Evolutionary conservation across 441 rosid genomes (phyloP).

Genomic region (Pelargonium fulgidum): DNA sequence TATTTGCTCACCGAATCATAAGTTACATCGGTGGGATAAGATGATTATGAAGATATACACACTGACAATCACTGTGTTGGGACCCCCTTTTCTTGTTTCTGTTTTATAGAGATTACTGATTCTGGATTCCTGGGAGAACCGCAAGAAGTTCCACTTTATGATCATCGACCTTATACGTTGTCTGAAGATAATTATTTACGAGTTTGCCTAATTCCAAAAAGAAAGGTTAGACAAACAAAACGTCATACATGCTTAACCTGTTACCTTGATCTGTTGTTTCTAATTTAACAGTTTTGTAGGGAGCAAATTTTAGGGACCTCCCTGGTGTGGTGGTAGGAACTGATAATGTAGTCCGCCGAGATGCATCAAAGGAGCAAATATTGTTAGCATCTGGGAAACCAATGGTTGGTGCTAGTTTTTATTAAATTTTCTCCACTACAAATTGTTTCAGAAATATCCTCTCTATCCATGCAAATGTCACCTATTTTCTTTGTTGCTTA

Average conservation of each 20-base stretch:
- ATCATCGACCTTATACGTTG: slow-evolving; percentile 51
- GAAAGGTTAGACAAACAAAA: slow-evolving; percentile 34
- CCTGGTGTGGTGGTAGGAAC: slow-evolving; percentile 53
- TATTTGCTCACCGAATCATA: background rate
- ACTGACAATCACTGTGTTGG: slow-evolving; percentile 8
- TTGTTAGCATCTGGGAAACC: slow-evolving; percentile 42
- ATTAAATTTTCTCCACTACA: background rate
- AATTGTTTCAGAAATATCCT: background rate
- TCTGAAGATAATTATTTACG: slow-evolving; percentile 51
- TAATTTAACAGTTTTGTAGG: slow-evolving; percentile 29
- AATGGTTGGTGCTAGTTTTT: slow-evolving; percentile 35
- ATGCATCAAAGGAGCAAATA: slow-evolving; percentile 40
- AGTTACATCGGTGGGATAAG: background rate
- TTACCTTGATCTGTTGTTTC: background rate
- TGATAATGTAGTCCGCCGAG: slow-evolving; percentile 49
- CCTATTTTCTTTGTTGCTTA: background rate
- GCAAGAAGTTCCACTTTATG: slow-evolving; percentile 30
- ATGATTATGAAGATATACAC: background rate
- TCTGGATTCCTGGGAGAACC: slow-evolving; percentile 23
- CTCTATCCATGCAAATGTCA: background rate
- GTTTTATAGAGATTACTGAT: slow-evolving; percentile 11
- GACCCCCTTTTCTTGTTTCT: background rate
- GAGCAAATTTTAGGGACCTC: slow-evolving; percentile 67
- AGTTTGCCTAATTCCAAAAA: slow-evolving; percentile 54
- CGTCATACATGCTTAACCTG: slow-evolving; percentile 8